These are phyloP conservation scores for Ceratocystis diversiconidia DNA, from an alignment of 2,329 filamentous ascomycete species.

Conservation along the genomic window DNA sequence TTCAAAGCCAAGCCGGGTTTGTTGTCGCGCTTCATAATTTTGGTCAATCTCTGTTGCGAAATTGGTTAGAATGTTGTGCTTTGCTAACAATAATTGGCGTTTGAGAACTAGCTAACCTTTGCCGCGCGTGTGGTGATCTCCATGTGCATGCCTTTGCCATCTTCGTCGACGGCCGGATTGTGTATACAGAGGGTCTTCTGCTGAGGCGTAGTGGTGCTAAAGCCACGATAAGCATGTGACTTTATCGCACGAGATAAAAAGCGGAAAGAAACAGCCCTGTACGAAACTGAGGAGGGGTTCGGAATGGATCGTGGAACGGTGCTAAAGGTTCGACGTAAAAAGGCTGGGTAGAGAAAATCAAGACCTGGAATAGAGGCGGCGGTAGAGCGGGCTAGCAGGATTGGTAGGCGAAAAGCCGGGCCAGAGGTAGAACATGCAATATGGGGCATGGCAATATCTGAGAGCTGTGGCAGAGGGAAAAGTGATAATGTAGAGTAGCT, in stretches of 20 bases:
- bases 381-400: conserved; percentile 17
- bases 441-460: not conserved
- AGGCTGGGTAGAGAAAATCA: conserved; percentile 30
- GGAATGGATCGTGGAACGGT: not conserved
- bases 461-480: too few species aligned
- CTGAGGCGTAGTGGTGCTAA: conserved; percentile 27
- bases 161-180: conserved; percentile 68
- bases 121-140: conserved; percentile 74
- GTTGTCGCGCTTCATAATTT: conserved; percentile 57
- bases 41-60: conserved; percentile 46
- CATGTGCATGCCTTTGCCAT: conserved; percentile 70
- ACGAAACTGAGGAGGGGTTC: not conserved
- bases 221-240: conserved; percentile 22
- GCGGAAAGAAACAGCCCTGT: not conserved
- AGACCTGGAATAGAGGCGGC: conserved; percentile 23
- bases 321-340: not conserved
- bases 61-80: not conserved
- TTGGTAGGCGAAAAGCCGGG: conserved; percentile 11
- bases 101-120: conserved; percentile 47
- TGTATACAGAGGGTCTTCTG: conserved; percentile 36
- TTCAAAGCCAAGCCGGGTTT: conserved; percentile 79
- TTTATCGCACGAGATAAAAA: not conserved
- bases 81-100: conserved; percentile 18
- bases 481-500: too few species aligned
- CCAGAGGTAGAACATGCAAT: conserved; percentile 1